Evolutionary conservation across 2,329 filamentous ascomycete species (phyloP).

Genomic region (Aureobasidium pullulans): DNA sequence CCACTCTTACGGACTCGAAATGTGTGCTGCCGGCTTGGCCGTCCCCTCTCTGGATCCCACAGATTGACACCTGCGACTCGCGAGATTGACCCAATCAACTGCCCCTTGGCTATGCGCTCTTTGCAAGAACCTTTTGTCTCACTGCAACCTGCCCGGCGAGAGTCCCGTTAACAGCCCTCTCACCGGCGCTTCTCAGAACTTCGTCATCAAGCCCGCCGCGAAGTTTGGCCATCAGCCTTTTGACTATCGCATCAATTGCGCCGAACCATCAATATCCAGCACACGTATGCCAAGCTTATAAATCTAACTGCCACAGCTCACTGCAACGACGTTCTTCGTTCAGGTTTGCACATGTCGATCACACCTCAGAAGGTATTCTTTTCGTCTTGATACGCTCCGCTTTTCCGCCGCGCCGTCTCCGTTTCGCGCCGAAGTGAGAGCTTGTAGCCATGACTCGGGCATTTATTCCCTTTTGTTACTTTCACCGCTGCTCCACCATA

Average conservation of each 20-base stretch:
- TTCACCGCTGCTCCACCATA: constrained; percentile 1
- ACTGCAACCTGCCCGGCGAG: neutral
- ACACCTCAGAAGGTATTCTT: neutral
- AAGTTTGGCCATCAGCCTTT: neutral
- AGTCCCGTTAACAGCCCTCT: neutral
- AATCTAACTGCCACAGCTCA: neutral
- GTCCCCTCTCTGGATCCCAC: constrained; percentile 1
- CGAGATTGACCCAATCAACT: constrained; percentile 7
- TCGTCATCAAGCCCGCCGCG: neutral
- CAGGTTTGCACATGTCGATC: neutral
- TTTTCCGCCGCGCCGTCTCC: neutral
- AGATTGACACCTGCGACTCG: constrained; percentile 1
- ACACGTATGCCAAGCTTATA: neutral
- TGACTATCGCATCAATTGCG: neutral
- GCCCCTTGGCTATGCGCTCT: neutral
- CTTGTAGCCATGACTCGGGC: neutral
- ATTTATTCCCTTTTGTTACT: neutral
- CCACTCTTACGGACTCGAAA: neutral
- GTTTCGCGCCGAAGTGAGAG: constrained; percentile 4
- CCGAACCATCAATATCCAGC: neutral
- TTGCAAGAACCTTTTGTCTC: neutral
- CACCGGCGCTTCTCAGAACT: neutral
- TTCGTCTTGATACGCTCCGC: constrained; percentile 4
- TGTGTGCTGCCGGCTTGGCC: constrained; percentile 8
- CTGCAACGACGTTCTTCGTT: constrained; percentile 11